Conservation (phyloP, 495 filamentous ascomycete species). For the Aspergillus haitiensis region DNA sequence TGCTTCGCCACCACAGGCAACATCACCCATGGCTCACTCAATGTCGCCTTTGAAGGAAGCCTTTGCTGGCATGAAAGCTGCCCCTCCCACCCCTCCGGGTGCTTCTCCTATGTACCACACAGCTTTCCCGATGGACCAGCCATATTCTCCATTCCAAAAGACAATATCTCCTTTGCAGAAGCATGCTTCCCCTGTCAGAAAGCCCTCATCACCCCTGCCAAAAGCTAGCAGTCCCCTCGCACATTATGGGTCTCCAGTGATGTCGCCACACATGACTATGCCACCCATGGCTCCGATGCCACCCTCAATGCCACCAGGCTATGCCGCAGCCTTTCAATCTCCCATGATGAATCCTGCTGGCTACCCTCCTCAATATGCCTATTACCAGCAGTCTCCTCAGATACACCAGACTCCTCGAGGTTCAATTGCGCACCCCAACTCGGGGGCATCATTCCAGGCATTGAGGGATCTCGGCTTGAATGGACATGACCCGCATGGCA, state of each 20-base stretch:
- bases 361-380: conserved; percentile 39
- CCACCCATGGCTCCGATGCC: conserved; percentile 27
- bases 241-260: conserved; percentile 41
- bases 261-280: conserved; percentile 35
- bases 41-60: conserved; percentile 10
- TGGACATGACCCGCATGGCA: conserved; percentile 27
- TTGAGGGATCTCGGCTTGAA: conserved; percentile 33
- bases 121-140: conserved; percentile 18
- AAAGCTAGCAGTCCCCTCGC: conserved; percentile 45
- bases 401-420: conserved; percentile 34
- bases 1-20: conserved; percentile 20
- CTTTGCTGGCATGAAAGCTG: conserved; percentile 16
- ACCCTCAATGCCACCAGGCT: conserved; percentile 32
- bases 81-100: conserved; percentile 20
- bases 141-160: conserved; percentile 25
- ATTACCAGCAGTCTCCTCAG: conserved; percentile 29
- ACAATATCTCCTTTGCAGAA: conserved; percentile 27
- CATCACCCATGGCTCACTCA: conserved; percentile 19
- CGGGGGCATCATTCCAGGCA: conserved; percentile 37
- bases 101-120: conserved; percentile 23
- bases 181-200: conserved; percentile 25
- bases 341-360: conserved; percentile 41
- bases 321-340: conserved; percentile 36
- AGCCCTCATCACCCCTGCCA: conserved; percentile 36
- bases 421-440: conserved; percentile 34